These are phyloP conservation scores for Cercophora sp. DNA, from an alignment of 495 filamentous ascomycete genomes.

Conservation along the genomic window DNA sequence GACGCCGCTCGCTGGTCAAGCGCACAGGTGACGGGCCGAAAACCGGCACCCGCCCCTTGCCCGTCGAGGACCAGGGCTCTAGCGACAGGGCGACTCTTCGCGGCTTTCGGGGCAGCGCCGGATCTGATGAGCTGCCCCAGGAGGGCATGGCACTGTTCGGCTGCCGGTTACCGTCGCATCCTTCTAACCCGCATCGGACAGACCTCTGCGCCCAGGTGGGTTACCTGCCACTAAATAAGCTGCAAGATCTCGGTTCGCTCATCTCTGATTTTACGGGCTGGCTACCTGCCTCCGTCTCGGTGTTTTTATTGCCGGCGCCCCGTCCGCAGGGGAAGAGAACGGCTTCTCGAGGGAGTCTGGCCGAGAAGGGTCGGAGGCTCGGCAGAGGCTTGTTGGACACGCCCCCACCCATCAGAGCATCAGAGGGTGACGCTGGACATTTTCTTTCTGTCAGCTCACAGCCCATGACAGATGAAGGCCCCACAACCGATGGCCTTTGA, in stretches of 20 bases:
- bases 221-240: no score
- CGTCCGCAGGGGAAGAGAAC: background rate
- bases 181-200: slow-evolving; percentile 5
- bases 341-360: background rate
- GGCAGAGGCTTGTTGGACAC: background rate
- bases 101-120: slow-evolving; percentile 5
- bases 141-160: slow-evolving; percentile 8
- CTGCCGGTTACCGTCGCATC: slow-evolving; percentile 11
- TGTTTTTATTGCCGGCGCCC: slow-evolving; percentile 4
- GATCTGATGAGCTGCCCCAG: slow-evolving; percentile 2
- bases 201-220: background rate
- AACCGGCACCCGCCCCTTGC: slow-evolving; percentile 6
- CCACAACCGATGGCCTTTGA: background rate
- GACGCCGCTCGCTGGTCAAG: slow-evolving; percentile 6
- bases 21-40: slow-evolving; percentile 9
- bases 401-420: no score
- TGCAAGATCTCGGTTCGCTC: slow-evolving; percentile 10
- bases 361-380: background rate
- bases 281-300: background rate
- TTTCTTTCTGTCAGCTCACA: background rate
- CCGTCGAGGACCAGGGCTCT: background rate
- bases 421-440: no score
- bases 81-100: background rate
- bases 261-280: slow-evolving; percentile 1
- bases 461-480: background rate